Evolutionary conservation across 306 rosid species (phyloP), one percentile per base, ranked within the genome.

Genomic region (Citrullus mucosospermus): DNA sequence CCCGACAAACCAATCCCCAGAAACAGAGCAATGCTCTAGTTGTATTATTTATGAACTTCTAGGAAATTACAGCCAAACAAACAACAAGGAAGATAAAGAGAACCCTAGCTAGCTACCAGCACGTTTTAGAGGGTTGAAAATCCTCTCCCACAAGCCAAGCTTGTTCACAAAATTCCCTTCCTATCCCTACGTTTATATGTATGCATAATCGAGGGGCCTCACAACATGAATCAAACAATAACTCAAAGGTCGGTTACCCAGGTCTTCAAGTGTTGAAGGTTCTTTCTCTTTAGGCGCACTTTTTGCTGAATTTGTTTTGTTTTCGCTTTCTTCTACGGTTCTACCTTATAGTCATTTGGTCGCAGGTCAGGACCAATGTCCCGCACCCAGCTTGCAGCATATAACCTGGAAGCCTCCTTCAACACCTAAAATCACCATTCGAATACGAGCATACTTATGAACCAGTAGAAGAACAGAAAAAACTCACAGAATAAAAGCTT

Each of bases 301-400:
- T 79, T 86, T 86, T 58, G 82, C 80, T 70, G 75, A 83, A 80
- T 81, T 80, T 20, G 86, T 79, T 25, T 78, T 53, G 78, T 82
- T 86, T 44, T 84, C 94, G 48, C 68, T 76, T 56, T 78, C 81
- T 53, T 86, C 90, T 22, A 22, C 22, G 22, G 22, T 22, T 22
- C 22, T 43, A 79, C 86, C 69, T 88, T 89, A 79, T 86, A 94
- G 46, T 94, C 93, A 66, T 92, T 60, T 74, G 98, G 98, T 28
- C 92, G 87, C 68, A 94, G 95, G 34, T 94, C 98, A 53, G 97
- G 98, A 84, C 98, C 97, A 41, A 94, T 90, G 80, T 94, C 95
- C 60, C 93, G 91, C 54, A 92, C 92, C 97, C 96, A 94, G 86
- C 97, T 89, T 69, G 92, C 96, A 54, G 88, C 90, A 83, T 94